phyloP scores from a whole-genome alignment of 768 basidiomycete genomes.

The Antrodiella citrinella region DNA sequence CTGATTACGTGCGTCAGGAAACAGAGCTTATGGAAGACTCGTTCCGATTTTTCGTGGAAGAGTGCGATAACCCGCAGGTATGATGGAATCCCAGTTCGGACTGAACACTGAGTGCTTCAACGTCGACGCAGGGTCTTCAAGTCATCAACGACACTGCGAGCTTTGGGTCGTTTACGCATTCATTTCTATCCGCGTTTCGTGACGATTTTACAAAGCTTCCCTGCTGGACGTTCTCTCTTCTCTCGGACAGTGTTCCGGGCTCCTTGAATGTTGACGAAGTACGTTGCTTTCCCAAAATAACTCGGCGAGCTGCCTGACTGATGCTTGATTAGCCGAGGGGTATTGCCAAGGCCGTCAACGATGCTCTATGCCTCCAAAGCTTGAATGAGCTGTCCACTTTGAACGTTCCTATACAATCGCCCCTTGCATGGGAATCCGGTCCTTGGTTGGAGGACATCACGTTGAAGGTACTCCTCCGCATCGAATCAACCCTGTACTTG shows the following conservation, averaged over 20 bases:
- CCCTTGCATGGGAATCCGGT: slow-evolving; percentile 15
- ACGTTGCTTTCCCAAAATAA: slow-evolving; percentile 15
- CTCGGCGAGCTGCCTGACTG: slow-evolving; percentile 4
- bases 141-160: slow-evolving; percentile 49
- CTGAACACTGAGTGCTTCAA: neutral
- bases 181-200: slow-evolving; percentile 50
- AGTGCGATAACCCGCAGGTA: slow-evolving; percentile 71
- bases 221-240: slow-evolving; percentile 45
- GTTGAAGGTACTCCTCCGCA: slow-evolving; percentile 17
- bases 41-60: slow-evolving; percentile 62
- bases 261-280: slow-evolving; percentile 36
- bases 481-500: neutral
- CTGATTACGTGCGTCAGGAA: slow-evolving; percentile 31
- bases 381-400: slow-evolving; percentile 22
- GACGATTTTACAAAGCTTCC: slow-evolving; percentile 67
- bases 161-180: slow-evolving; percentile 59
- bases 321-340: slow-evolving; percentile 25
- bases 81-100: neutral
- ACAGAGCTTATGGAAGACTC: slow-evolving; percentile 61
- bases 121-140: slow-evolving; percentile 52
- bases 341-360: slow-evolving; percentile 45
- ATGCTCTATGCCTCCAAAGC: slow-evolving; percentile 40
- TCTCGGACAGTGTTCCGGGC: slow-evolving; percentile 37
- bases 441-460: slow-evolving; percentile 21
- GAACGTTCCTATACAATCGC: slow-evolving; percentile 24